Evolutionary conservation across 768 basidiomycete species (phyloP).

Genomic region (Mycena latifolia): DNA sequence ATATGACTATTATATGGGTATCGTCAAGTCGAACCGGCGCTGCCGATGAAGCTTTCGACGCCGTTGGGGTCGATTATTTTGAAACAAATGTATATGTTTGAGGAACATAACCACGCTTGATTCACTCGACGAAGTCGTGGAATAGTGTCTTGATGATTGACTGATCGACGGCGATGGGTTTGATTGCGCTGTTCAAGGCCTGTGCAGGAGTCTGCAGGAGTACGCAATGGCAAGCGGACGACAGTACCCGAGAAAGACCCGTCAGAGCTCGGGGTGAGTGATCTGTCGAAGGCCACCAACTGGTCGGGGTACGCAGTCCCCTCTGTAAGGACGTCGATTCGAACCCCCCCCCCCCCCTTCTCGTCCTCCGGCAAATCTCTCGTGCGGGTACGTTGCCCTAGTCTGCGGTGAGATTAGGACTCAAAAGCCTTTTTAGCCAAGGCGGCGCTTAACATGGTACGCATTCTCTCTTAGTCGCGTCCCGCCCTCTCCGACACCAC

Average conservation of each 20-base stretch:
- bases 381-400: too few relatives aligned
- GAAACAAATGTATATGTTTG: slow-evolving; percentile 44
- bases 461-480: neutral
- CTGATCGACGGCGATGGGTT: slow-evolving; percentile 27
- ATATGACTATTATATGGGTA: too few relatives aligned
- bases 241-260: slow-evolving; percentile 38
- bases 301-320: slow-evolving; percentile 36
- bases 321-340: slow-evolving; percentile 26
- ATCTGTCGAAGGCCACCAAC: slow-evolving; percentile 37
- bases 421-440: too few relatives aligned
- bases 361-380: slow-evolving; percentile 23
- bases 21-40: too few relatives aligned
- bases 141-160: slow-evolving; percentile 37
- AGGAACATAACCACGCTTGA: slow-evolving; percentile 43
- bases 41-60: slow-evolving; percentile 28
- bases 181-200: slow-evolving; percentile 28
- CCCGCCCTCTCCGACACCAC: neutral
- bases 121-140: slow-evolving; percentile 42
- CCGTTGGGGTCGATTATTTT: slow-evolving; percentile 38
- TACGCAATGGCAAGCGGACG: slow-evolving; percentile 47
- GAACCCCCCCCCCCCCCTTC: slow-evolving; percentile 39
- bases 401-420: too few relatives aligned
- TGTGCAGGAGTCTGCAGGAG: too few relatives aligned
- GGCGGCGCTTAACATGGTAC: slow-evolving; percentile 51
- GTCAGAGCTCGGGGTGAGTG: slow-evolving; percentile 6